Base-by-base conservation (phyloP, 257 asterid genomes). In the Solanum rostratum region DNA sequence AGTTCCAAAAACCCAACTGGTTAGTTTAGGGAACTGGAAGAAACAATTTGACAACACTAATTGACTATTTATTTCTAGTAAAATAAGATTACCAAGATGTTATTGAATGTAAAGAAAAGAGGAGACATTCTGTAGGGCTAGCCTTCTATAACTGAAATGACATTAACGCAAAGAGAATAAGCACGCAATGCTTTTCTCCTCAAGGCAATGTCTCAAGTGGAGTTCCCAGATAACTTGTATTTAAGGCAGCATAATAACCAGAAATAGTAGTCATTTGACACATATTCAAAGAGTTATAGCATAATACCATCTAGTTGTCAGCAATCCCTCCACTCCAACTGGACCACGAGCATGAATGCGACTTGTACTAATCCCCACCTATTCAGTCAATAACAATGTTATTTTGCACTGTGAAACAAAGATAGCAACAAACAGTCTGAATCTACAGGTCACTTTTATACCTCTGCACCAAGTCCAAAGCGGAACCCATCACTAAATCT, bases 261-360 rank as follows among this genome's bases (percentile, higher is more conserved):
- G 19, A 59, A 69, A 39, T 83, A 3, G 66, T 22, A 27, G n/a
- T 50, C 14, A 4, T 53, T 18, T 41, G 53, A 50, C 37, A 45
- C 50, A 80, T 82, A 66, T 49, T 87, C 54, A 53, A 60, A 55
- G 24, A 84, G 41, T 9, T 22, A 22, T 13, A 66, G 46, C 87
- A 85, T 50, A 88, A 69, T 90, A 93, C 98, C 98, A 96, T 90
- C 98, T 86, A 22, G 98, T 93, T 27, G 99, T 96, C 27, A 96
- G 94, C 89, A 96, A 87, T 81, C 98, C 99, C 89, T 96, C 98
- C 57, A 95, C 98, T 41, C 99, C 98, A 30, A 96, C 99, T 9
- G 99, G 99, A 53, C 99, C 99, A 80, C 99, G 98, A 43, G 99
- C 99, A 88, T 96, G 99, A 84, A 96, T 95, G 86, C 98, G 93